Evolutionary conservation across 208 protist genomes (phyloP), one percentile per base, ranked within the genome.

Genomic region (Crithidia sp.): DNA sequence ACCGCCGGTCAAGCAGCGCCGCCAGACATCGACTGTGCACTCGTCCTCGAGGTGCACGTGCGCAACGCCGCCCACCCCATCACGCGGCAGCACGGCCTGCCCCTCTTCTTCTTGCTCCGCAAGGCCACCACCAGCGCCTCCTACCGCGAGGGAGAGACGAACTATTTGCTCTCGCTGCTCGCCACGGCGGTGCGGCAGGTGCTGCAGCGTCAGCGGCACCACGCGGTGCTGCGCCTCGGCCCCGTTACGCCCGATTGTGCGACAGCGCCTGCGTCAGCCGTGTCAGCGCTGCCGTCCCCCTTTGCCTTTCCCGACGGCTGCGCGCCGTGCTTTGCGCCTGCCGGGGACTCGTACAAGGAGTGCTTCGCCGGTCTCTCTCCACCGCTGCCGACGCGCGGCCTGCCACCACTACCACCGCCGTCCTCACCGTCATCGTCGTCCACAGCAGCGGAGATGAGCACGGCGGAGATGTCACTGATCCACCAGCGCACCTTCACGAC

Each of bases 21-120:
- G 44, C 60, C 56, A 0, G 62, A 79, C 49, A 4, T 41, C 2
- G 74, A 79, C 19, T 17, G 56, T 36, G 58, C 74, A 39, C 44
- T 84, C 39, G 58, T 41, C 49, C 88, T 95, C 14, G 88, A 95
- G 67, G 77, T 93, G 65, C 90, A 95, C 77, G 67, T 86, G 54
- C 58, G 82, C 12, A 79, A 92, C 61, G 41, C 36, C 9, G 55
- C n/a, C 37, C 88, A 92, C 69, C 80, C 77, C 44, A 85, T 95
- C 49, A 75, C 70, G 14, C 76, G 79, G 54, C 77, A 89, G 44
- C 93, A 87, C 82, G 80, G 74, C 44, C 69, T 87, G 13, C 87
- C 90, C 8, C 71, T 93, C 7, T 95, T 95, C 75, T 89, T 95
- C 50, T 81, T 95, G 17, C 76, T 89, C 28, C 77, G 75, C 50